Percentiles rank a stretch among this genome's conserved stretches.
Conservation (phyloP, 1,284 basidiomycete species). For the Boletus subluridellus region DNA sequence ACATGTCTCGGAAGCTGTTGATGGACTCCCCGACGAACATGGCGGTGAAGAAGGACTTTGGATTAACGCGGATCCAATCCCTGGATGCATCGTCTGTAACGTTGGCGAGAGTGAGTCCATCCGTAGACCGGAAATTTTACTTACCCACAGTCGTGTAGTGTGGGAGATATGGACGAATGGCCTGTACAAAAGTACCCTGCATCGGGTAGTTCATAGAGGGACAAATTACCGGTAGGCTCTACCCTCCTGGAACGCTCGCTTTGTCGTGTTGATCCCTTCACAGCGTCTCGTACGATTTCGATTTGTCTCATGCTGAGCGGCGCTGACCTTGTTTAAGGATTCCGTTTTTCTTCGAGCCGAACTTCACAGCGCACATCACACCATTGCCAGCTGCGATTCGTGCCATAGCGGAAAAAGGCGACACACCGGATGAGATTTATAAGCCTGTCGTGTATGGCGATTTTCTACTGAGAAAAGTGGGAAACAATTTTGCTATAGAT, state of each 20-base stretch:
- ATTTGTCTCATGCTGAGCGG: neutral
- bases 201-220: constrained; percentile 71
- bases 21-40: constrained; percentile 47
- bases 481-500: constrained; percentile 54
- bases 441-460: constrained; percentile 67
- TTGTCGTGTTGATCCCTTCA: constrained; percentile 5
- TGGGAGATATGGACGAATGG: constrained; percentile 86
- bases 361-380: constrained; percentile 62
- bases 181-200: constrained; percentile 72
- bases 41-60: constrained; percentile 60
- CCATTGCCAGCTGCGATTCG: constrained; percentile 57
- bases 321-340: constrained; percentile 42
- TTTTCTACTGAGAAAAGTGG: constrained; percentile 70
- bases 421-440: constrained; percentile 30
- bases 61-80: constrained; percentile 77
- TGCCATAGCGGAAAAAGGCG: constrained; percentile 27
- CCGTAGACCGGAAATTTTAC: neutral
- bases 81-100: constrained; percentile 77
- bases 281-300: constrained; percentile 51
- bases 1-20: constrained; percentile 34
- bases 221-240: constrained; percentile 62
- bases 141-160: constrained; percentile 45
- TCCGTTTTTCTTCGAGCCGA: constrained; percentile 87
- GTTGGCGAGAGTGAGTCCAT: constrained; percentile 71
- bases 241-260: neutral